phyloP scores from a whole-genome alignment of 2,329 filamentous ascomycete genomes.

The Microcyclospora tardicrescens region DNA sequence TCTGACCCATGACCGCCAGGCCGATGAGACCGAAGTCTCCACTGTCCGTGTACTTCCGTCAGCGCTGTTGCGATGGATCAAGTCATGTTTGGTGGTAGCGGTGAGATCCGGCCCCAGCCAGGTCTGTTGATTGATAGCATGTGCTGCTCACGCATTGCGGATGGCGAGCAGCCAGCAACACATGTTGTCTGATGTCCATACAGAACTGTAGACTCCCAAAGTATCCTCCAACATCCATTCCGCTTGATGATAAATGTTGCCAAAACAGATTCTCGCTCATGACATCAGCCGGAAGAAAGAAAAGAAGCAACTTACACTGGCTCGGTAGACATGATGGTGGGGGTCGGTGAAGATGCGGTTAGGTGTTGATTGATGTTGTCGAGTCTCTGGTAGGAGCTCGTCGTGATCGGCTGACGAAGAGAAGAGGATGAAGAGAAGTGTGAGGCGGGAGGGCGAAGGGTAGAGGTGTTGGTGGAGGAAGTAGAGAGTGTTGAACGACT shows the following conservation, averaged over 20 bases:
- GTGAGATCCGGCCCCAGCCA: not conserved
- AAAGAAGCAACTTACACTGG: slow-evolving; percentile 16
- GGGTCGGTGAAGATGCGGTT: slow-evolving; percentile 4
- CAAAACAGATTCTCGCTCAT: slow-evolving; percentile 3
- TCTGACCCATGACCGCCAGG: slow-evolving; percentile 41
- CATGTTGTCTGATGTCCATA: no score
- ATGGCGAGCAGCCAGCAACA: not conserved
- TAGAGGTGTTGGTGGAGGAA: no score
- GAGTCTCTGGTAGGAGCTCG: slow-evolving; percentile 4
- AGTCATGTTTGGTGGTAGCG: not conserved
- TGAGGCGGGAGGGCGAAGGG: no score
- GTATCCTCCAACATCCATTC: no score
- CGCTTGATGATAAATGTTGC: not conserved
- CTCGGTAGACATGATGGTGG: slow-evolving; percentile 16
- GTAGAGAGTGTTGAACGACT: no score
- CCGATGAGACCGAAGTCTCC: slow-evolving; percentile 44
- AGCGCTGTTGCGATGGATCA: not conserved
- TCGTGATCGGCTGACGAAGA: no score
- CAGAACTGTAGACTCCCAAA: no score
- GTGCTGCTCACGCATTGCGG: not conserved
- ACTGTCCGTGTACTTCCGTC: slow-evolving; percentile 14
- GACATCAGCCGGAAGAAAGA: slow-evolving; percentile 1
- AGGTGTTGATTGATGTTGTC: slow-evolving; percentile 10
- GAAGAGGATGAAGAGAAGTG: no score
- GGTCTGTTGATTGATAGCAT: not conserved